Base-by-base conservation (phyloP, 2,329 filamentous ascomycete species). In the Plectosphaerella sp. region DNA sequence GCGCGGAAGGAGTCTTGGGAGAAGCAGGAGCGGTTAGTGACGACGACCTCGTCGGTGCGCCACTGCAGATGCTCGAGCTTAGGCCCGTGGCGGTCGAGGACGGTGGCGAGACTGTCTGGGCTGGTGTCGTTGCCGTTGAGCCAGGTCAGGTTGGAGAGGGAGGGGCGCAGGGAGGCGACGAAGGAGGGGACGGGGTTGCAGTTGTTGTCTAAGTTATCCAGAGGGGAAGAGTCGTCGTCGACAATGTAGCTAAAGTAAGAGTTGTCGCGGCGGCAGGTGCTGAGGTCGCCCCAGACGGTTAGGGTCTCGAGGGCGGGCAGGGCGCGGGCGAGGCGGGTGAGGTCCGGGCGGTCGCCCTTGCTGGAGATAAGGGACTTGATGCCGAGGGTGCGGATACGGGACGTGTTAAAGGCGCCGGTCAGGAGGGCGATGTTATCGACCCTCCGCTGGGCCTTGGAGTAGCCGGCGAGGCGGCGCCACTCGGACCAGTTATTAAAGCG, bases 101-200 rank as follows among this genome's bases (percentile, higher is more conserved):
- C 46, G 0, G 46, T 46, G 1, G 47, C 22, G 1, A 52, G 47
- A n/a, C 36, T 51, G 25, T 37, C 45, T 5, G 10, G 14, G 15
- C 46, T 51, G 9, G 1, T 42, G 12, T 10, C 25, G 14, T 14
- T 10, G 3, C 39, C 39, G 11, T 42, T 42, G 0, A 20, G 24
- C 53, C 53, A 55, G 16, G 53, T 36, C 2, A 55, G 48, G 11
- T 50, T 45, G 2, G 48, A 45, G 15, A 55, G 41, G 6, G 51
- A 50, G 7, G 50, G 41, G 1, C 50, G 24, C 9, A 37, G 24
- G 1, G 50, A 10, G 37, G 50, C 48, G 14, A 53, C 10, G 0
- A 50, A 33, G n/a, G n/a, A n/a, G 24, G 36, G 36, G 12, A 39
- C 11, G 36, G 12, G 5, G 11, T 5, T 15, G 12, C 6, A 5